phyloP scores from a whole-genome alignment of 106 monocot species.

The Dendrobium nobile region DNA sequence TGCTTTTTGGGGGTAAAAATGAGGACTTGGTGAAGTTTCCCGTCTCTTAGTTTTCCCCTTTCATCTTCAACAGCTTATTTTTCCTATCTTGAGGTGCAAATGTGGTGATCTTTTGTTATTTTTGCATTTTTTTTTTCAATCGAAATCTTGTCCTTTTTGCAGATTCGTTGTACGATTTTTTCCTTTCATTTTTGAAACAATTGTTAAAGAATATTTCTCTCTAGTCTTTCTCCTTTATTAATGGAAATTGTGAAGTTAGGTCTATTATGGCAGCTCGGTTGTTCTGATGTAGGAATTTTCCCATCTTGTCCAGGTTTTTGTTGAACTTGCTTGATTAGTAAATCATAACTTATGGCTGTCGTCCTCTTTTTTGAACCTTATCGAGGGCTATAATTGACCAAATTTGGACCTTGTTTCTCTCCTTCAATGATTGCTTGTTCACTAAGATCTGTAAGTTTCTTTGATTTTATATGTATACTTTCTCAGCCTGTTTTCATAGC shows the following conservation, averaged over 20 bases:
- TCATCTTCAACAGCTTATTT: conserved; percentile 3
- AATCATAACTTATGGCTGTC: background rate
- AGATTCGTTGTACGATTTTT: background rate
- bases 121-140: background rate
- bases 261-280: background rate
- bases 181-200: background rate
- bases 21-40: conserved; percentile 13
- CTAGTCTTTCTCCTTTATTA: background rate
- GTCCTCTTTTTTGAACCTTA: background rate
- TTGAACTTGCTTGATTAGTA: background rate
- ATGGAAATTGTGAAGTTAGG: background rate
- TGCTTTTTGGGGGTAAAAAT: conserved; percentile 4
- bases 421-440: background rate
- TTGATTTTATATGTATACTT: background rate
- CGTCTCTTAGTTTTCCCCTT: conserved; percentile 10
- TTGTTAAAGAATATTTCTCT: background rate
- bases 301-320: background rate
- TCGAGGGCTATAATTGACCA: background rate
- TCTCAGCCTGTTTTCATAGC: background rate
- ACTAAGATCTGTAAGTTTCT: conserved; percentile 2
- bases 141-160: background rate
- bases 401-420: background rate
- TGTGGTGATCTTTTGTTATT: conserved; percentile 1
- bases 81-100: background rate
- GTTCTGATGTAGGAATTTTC: background rate